Percentiles rank a stretch among this genome's conserved stretches.
These are phyloP conservation scores for Colletotrichum sojae DNA, from an alignment of 2,329 filamentous ascomycete genomes.

Conservation along the genomic window DNA sequence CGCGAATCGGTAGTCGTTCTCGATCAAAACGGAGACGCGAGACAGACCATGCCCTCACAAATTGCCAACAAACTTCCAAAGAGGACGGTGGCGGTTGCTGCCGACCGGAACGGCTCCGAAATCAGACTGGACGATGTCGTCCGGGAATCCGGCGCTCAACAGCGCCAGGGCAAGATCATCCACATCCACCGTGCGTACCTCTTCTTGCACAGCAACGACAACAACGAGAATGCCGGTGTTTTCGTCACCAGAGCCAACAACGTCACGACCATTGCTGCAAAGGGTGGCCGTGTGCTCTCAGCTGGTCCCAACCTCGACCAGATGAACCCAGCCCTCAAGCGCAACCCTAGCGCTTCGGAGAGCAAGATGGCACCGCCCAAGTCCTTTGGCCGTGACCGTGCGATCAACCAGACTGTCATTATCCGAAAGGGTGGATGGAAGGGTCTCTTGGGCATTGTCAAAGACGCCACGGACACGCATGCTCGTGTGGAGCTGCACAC, in stretches of 20 bases:
- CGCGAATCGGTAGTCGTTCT: conserved; percentile 91
- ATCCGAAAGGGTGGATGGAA: conserved; percentile 92
- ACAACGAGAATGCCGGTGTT: conserved; percentile 88
- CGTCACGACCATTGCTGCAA: conserved; percentile 92
- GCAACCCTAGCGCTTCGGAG: conserved; percentile 71
- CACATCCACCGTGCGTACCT: conserved; percentile 95
- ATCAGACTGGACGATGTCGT: conserved; percentile 93
- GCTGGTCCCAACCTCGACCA: conserved; percentile 84
- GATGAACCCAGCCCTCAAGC: conserved; percentile 93
- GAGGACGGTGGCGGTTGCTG: conserved; percentile 88
- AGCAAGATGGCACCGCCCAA: conserved; percentile 78
- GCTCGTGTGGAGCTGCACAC: conserved; percentile 95
- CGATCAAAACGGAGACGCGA: conserved; percentile 88
- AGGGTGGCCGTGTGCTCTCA: conserved; percentile 81
- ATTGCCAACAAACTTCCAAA: conserved; percentile 90
- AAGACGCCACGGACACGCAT: conserved; percentile 88
- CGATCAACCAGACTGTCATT: conserved; percentile 92
- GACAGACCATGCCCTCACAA: conserved; percentile 89
- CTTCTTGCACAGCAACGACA: conserved; percentile 88
- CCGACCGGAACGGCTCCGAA: conserved; percentile 93
- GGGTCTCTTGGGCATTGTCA: conserved; percentile 93
- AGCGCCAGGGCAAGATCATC: conserved; percentile 88
- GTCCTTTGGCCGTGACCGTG: conserved; percentile 81
- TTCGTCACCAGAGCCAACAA: conserved; percentile 90
- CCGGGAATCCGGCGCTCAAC: conserved; percentile 89